phyloP scores from a whole-genome alignment of 768 basidiomycete species.

The Mycena metata region DNA sequence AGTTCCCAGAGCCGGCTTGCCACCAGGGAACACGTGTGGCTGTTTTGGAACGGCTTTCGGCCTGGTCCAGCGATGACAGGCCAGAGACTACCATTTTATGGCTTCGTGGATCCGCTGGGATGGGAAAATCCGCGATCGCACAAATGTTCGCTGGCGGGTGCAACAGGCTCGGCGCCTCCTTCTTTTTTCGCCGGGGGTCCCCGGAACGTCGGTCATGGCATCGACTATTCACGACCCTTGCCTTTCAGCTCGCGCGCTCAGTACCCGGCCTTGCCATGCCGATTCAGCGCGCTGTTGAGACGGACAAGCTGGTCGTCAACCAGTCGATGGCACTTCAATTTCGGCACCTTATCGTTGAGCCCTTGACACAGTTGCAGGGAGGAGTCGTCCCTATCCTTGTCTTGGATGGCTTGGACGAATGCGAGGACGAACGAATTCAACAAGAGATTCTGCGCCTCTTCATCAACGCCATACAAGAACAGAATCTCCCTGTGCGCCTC shows the following conservation, averaged over 20 bases:
- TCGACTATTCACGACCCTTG: neutral
- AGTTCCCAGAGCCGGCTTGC: neutral
- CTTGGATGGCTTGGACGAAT: slow-evolving; percentile 13
- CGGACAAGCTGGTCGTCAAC: neutral
- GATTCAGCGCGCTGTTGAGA: neutral
- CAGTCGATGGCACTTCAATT: neutral
- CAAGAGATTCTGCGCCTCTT: slow-evolving; percentile 5
- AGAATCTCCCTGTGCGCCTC: neutral
- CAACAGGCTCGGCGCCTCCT: neutral
- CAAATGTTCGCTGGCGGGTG: neutral
- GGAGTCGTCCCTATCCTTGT: neutral
- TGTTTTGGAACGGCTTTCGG: neutral
- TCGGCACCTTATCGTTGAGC: neutral
- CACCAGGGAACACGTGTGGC: neutral
- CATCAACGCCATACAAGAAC: neutral
- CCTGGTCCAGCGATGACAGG: neutral
- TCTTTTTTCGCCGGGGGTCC: neutral
- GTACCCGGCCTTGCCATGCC: neutral
- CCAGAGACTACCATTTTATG: neutral
- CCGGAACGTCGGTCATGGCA: neutral
- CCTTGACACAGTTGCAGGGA: neutral
- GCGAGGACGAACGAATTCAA: neutral
- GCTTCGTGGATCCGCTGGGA: neutral
- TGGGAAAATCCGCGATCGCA: neutral
- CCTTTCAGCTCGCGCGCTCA: neutral